These are phyloP conservation scores for Phytopythium montanum DNA, from an alignment of 352 stramenopile species.

Conservation along the genomic window DNA sequence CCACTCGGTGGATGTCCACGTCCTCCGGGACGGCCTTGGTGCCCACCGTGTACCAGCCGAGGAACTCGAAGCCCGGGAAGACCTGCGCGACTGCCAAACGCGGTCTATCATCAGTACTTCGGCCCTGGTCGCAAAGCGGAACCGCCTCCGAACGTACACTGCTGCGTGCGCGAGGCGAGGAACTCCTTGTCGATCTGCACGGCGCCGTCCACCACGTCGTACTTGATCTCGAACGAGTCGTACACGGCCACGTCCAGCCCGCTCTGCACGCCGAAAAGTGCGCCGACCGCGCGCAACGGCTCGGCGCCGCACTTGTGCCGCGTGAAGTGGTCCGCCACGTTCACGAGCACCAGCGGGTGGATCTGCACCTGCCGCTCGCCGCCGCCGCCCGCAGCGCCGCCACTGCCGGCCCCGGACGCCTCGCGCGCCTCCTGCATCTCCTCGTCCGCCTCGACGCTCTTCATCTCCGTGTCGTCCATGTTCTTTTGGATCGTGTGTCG, in stretches of 20 bases:
- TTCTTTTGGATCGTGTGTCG: too few relatives aligned
- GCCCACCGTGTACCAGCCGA: constrained; percentile 88
- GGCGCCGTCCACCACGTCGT: constrained; percentile 44
- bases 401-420: constrained; percentile 26
- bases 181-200: constrained; percentile 85
- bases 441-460: constrained; percentile 34
- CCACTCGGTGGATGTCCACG: constrained; percentile 68
- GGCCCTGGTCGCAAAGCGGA: too few relatives aligned
- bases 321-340: constrained; percentile 95
- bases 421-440: constrained; percentile 40
- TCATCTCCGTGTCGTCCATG: constrained; percentile 61
- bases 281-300: constrained; percentile 70
- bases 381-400: constrained; percentile 30
- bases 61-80: constrained; percentile 82
- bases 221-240: constrained; percentile 89
- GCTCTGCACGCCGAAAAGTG: constrained; percentile 92
- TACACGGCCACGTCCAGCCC: constrained; percentile 76
- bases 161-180: constrained; percentile 67
- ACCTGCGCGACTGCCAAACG: constrained; percentile 64
- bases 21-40: constrained; percentile 66
- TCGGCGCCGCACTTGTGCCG: constrained; percentile 65
- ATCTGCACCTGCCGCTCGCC: constrained; percentile 73
- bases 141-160: constrained; percentile 45
- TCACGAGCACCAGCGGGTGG: constrained; percentile 91
- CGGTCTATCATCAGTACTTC: neutral